Base-by-base conservation (phyloP, 345 rosid genomes). In the Nephelium lappaceum region DNA sequence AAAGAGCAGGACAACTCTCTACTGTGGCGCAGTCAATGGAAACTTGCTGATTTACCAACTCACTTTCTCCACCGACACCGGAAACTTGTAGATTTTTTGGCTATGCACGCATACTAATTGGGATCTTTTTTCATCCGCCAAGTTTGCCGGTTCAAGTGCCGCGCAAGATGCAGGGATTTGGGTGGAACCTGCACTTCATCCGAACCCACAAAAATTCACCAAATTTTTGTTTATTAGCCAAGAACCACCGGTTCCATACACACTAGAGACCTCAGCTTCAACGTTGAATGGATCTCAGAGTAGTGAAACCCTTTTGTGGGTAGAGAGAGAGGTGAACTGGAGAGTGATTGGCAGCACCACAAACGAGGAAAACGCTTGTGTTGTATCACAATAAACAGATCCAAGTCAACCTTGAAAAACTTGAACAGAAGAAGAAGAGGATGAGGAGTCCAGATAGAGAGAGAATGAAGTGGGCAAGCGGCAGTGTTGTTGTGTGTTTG, bases 241-340 rank as follows among this genome's bases (percentile, higher is more conserved):
- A 27, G 31, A 27, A 27, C 31, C 31, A 27, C 31, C 2, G 31
- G 31, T 27, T 0, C 31, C 31, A 27, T 27, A 27, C 31, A 27
- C 31, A 27, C 2, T 27, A 0, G 31, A 27, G 31, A 27, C 31
- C 31, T 27, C 1, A 27, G 31, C 31, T 27, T 27, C 31, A 27
- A 27, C 31, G 1, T 27, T 27, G 31, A 27, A 27, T 27, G 31
- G 31, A 27, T 27, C 89, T 82, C 19, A 78, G 42, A 77, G 64
- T 0, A 27, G 31, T 27, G 55, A 57, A 43, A 45, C 72, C 8
- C 75, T 42, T 19, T 7, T 6, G 9, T 5, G n/a, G 5, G 68
- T 25, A 16, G 18, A 74, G 31, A 36, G 9, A 3, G 45, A 39
- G 55, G 19, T 24, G 3, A 27, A 8, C 12, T 23, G 19, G 18